Evolutionary conservation across 2,329 filamentous ascomycete species (phyloP), one percentile per base, ranked within the genome.

Genomic region (Colletotrichum brevisporum): DNA sequence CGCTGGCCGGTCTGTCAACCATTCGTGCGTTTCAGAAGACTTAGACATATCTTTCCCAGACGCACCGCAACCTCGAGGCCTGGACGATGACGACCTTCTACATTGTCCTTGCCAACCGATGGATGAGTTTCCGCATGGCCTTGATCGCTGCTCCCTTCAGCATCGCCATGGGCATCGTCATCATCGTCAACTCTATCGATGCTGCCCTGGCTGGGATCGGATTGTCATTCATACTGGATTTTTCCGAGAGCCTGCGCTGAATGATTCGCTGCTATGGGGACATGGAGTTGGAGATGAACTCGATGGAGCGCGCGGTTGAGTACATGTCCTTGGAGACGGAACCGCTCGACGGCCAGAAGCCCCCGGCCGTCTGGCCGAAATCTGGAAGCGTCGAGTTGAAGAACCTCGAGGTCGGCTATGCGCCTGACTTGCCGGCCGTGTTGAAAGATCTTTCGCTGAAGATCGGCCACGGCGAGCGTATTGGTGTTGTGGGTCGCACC

Each of bases 401-500:
- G 16, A 86, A 94, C 63, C 84, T 96, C 0, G 90, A 91, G 0
- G 91, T 93, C 21, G 83, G 84, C 8, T 95, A 95, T 75, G 92
- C 92, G 0, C 81, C 87, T 0, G 91, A 94, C 71, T 82, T 94
- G 0, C 90, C 91, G 0, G 87, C 91, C 0, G 90, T 94, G 0
- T 82, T 94, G 2, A 92, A 88, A 76, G 89, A 89, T 0, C 81
- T 94, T 16, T 89, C 83, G 2, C 94, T 95, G 77, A 81, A 80
- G 10, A 86, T 94, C 9, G 83, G 88, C 47, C 84, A 87, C 60
- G 91, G 91, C 71, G 88, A 94, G 79, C 84, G 92, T 13, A 82
- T 94, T n/a, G 92, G 92, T 18, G 89, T 94, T 3, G 90, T 94
- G 5, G 92, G 92, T 9, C 88, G 92, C n/a, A 94, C 92, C 0